These are phyloP conservation scores for Tarenaya hassleriana DNA, from an alignment of 345 rosid species.

Conservation along the genomic window DNA sequence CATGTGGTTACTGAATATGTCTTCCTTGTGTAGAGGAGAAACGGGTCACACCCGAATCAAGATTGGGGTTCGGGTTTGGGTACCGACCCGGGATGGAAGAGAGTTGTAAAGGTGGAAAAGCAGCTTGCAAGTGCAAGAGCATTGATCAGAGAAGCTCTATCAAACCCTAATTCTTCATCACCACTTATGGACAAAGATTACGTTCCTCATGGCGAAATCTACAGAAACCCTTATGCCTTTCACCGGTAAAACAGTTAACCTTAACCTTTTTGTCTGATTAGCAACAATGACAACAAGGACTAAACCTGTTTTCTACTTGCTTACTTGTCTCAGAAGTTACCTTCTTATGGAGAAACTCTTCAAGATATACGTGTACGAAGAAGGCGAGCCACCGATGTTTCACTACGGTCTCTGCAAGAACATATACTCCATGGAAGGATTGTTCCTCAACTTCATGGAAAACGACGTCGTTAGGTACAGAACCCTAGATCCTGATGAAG, in stretches of 20 bases:
- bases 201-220: constrained; percentile 42
- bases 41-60: constrained; percentile 13
- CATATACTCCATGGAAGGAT: constrained; percentile 60
- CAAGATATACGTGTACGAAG: constrained; percentile 53
- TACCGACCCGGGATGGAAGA: constrained; percentile 18
- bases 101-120: constrained; percentile 35
- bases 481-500: constrained; percentile 45
- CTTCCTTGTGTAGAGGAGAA: constrained; percentile 14
- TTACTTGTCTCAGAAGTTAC: constrained; percentile 41
- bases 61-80: background rate
- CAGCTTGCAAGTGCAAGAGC: constrained; percentile 43
- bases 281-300: too few relatives aligned
- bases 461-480: constrained; percentile 29
- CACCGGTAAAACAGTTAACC: constrained; percentile 31
- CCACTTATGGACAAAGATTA: constrained; percentile 30
- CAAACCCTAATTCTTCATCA: constrained; percentile 10
- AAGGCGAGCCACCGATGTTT: constrained; percentile 64
- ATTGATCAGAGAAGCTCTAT: constrained; percentile 37
- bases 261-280: background rate
- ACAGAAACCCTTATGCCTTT: constrained; percentile 44
- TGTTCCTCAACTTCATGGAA: constrained; percentile 50
- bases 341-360: constrained; percentile 51
- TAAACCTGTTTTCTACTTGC: too few relatives aligned
- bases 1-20: background rate
- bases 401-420: constrained; percentile 58